phyloP scores from a whole-genome alignment of 371 early-diverging fungal species.

The Lichtheimia hyalospora region DNA sequence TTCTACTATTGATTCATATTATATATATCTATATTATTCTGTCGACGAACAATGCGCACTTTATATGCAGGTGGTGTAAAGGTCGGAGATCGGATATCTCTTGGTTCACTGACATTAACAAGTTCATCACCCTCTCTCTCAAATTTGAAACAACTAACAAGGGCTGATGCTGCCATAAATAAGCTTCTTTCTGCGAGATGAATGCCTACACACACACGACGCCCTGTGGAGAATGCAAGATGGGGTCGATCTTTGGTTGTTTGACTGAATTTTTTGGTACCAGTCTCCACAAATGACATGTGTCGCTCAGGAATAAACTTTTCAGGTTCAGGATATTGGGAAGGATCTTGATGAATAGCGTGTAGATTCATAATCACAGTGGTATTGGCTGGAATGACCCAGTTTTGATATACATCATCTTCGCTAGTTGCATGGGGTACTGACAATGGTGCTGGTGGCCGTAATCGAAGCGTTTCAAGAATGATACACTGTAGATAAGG shows the following conservation, averaged over 20 bases:
- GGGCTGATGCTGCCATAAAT: slow-evolving; percentile 34
- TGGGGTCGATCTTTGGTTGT: slow-evolving; percentile 40
- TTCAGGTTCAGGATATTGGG: slow-evolving; percentile 26
- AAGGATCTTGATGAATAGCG: slow-evolving; percentile 37
- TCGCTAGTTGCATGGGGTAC: slow-evolving; percentile 46
- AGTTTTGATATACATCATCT: slow-evolving; percentile 41
- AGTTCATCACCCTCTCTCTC: slow-evolving; percentile 17
- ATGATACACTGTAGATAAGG: slow-evolving; percentile 49
- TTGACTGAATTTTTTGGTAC: slow-evolving; percentile 17
- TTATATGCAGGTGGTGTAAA: slow-evolving; percentile 27
- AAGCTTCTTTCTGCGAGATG: slow-evolving; percentile 50
- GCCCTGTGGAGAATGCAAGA: slow-evolving; percentile 46
- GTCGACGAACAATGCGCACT: slow-evolving; percentile 30
- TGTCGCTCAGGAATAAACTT: slow-evolving; percentile 46
- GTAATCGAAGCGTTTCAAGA: slow-evolving; percentile 40
- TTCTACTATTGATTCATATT: too few relatives aligned
- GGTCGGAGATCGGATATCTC: slow-evolving; percentile 26
- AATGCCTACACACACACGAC: slow-evolving; percentile 52
- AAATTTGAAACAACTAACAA: slow-evolving; percentile 39
- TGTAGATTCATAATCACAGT: slow-evolving; percentile 44
- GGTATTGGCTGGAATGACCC: slow-evolving; percentile 49
- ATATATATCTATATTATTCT: too few relatives aligned
- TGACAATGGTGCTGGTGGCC: slow-evolving; percentile 43
- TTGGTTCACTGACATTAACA: slow-evolving; percentile 20
- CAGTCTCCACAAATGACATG: slow-evolving; percentile 22